phyloP scores from a whole-genome alignment of 2,329 filamentous ascomycete species.

The Colletotrichum destructivum region DNA sequence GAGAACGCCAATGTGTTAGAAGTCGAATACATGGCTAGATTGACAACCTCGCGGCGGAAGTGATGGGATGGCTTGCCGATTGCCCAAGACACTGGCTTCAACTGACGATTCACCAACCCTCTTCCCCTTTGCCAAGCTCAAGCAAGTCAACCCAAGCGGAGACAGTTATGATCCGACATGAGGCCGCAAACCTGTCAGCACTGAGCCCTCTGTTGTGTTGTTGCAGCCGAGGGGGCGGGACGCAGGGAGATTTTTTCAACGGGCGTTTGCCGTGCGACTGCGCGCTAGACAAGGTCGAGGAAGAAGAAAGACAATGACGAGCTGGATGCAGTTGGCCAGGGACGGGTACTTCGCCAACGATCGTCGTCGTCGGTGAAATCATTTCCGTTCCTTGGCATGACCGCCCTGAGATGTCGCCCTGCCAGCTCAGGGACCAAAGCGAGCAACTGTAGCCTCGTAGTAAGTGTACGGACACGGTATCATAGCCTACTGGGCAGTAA shows the following conservation, averaged over 20 bases:
- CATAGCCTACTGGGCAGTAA: not conserved
- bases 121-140: conserved; percentile 5
- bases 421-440: no score
- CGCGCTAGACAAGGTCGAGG: conserved; percentile 15
- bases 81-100: conserved; percentile 27
- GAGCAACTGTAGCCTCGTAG: no score
- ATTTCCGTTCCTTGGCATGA: conserved; percentile 14
- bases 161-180: conserved; percentile 25
- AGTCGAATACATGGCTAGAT: conserved; percentile 32
- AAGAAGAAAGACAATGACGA: not conserved
- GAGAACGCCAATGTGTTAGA: conserved; percentile 21
- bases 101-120: not conserved
- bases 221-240: conserved; percentile 18
- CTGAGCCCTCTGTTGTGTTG: not conserved
- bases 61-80: conserved; percentile 17
- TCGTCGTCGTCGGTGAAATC: conserved; percentile 29
- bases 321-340: not conserved
- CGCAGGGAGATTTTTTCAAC: conserved; percentile 31
- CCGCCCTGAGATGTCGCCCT: no score
- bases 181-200: conserved; percentile 18
- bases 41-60: conserved; percentile 11
- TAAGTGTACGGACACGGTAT: no score
- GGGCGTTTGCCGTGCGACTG: conserved; percentile 17
- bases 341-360: conserved; percentile 8
- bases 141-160: conserved; percentile 21